Evolutionary conservation across 306 rosid genomes (phyloP), one percentile per base, ranked within the genome.

Genomic region (Pueraria montana): DNA sequence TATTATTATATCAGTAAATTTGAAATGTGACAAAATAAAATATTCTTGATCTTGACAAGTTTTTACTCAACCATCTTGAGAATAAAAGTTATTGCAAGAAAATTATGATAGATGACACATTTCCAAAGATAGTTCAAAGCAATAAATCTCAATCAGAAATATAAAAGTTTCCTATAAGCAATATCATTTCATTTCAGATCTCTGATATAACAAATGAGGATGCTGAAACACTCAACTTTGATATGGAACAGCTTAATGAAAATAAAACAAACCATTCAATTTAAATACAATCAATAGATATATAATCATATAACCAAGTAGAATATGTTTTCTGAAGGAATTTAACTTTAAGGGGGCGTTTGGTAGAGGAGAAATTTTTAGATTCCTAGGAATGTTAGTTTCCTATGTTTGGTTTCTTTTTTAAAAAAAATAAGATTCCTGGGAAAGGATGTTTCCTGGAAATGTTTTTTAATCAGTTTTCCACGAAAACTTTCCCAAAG

Each of bases 1-100:
- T 6, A 56, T 78, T 52, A 56, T 59, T 69, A 52, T 64, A 24
- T 77, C 75, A 80, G 86, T 63, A 36, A 38, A 30, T 68, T 72
- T 49, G 63, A 64, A 80, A 79, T 75, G 42, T 36, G 72, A 62
- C 2, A 10, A 20, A 40, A n/a, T 50, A 80, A 68, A 61, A 72
- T 21, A 32, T 32, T 34, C 11, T 45, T 11, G 12, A 8, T 32
- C 9, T 42, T 10, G 4, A 7, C 17, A 52, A 64, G 42, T 65
- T 21, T 11, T 72, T 11, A 17, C 56, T 46, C 12, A 69, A 50
- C 63, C 24, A n/a, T 17, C 66, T 72, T 14, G 30, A 9, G n/a
- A 58, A 56, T 16, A 65, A 66, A 78, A 23, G 59, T 45, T 66
- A 40, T 21, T 84, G 30, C 43, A 63, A 42, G 48, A 34, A 69